A percentile compares a stretch with the other conserved stretches of the same genome.
These are phyloP conservation scores for Fomes fomentarius DNA, from an alignment of 1,284 basidiomycete genomes.

Conservation along the genomic window DNA sequence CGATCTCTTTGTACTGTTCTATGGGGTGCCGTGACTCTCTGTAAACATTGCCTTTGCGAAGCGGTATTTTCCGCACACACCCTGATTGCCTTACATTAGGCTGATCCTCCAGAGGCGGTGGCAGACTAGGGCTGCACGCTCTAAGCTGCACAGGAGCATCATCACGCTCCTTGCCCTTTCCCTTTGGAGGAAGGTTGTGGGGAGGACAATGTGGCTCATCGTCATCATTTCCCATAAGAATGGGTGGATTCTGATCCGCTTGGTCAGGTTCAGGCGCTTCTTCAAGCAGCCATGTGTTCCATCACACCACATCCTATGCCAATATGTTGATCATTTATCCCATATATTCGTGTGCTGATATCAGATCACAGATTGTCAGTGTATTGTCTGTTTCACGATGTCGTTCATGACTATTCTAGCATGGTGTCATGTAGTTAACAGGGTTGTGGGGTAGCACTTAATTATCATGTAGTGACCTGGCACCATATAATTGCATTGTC, in stretches of 20 bases:
- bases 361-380: too few relatives aligned
- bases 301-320: too few relatives aligned
- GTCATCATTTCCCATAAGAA: slow-evolving; percentile 1
- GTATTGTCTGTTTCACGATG: too few relatives aligned
- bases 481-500: too few relatives aligned
- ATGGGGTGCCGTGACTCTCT: slow-evolving; percentile 1
- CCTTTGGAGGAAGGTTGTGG: slow-evolving; percentile 1
- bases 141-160: background rate
- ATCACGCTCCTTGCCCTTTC: slow-evolving; percentile 4
- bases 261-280: background rate
- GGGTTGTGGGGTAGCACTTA: too few relatives aligned
- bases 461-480: too few relatives aligned
- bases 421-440: too few relatives aligned
- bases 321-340: too few relatives aligned
- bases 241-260: background rate
- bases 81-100: background rate
- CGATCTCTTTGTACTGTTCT: slow-evolving; percentile 10
- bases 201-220: background rate
- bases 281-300: background rate
- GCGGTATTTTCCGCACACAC: slow-evolving; percentile 2
- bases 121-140: background rate
- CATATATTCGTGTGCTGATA: too few relatives aligned
- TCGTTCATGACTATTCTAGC: too few relatives aligned
- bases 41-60: slow-evolving; percentile 9
- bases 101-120: background rate